Conservation (phyloP, 768 basidiomycete species). For the Botryobasidium botryosum region DNA sequence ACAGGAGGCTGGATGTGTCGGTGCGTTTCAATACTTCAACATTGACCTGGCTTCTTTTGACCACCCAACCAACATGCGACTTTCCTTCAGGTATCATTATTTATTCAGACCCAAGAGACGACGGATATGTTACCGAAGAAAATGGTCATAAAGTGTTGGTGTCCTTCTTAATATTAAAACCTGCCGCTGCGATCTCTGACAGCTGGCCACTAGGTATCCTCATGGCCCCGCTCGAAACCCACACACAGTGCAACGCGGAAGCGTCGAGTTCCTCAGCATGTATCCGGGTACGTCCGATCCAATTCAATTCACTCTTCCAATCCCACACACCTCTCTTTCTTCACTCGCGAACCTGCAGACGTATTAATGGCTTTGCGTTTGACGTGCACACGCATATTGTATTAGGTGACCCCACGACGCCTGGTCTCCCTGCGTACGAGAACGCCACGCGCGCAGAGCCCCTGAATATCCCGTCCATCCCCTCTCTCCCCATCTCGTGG, state of each 20-base stretch:
- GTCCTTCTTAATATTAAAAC: too few species aligned
- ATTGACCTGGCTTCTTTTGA: too few species aligned
- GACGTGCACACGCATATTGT: too few species aligned
- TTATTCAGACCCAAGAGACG: slow-evolving; percentile 74
- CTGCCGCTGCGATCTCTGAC: too few species aligned
- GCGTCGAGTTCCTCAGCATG: slow-evolving; percentile 48
- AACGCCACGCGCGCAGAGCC: slow-evolving; percentile 46
- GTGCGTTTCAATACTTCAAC: background rate
- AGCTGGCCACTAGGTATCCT: slow-evolving; percentile 37
- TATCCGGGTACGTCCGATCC: slow-evolving; percentile 29
- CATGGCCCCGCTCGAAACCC: slow-evolving; percentile 78
- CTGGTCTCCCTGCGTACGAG: slow-evolving; percentile 73
- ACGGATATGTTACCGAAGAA: slow-evolving; percentile 54
- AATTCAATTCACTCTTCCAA: background rate
- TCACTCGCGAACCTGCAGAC: too few species aligned
- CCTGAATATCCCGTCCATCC: slow-evolving; percentile 55
- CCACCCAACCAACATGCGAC: too few species aligned
- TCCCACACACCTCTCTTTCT: background rate
- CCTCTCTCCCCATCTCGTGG: slow-evolving; percentile 81
- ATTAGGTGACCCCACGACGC: slow-evolving; percentile 54
- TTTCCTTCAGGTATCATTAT: slow-evolving; percentile 54
- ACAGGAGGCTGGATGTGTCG: slow-evolving; percentile 63
- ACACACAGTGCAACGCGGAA: slow-evolving; percentile 73
- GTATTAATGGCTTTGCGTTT: too few species aligned
- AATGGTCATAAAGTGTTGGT: slow-evolving; percentile 53